Evolutionary conservation across 257 asterid genomes (phyloP).

Genomic region (Nicotiana otophora): DNA sequence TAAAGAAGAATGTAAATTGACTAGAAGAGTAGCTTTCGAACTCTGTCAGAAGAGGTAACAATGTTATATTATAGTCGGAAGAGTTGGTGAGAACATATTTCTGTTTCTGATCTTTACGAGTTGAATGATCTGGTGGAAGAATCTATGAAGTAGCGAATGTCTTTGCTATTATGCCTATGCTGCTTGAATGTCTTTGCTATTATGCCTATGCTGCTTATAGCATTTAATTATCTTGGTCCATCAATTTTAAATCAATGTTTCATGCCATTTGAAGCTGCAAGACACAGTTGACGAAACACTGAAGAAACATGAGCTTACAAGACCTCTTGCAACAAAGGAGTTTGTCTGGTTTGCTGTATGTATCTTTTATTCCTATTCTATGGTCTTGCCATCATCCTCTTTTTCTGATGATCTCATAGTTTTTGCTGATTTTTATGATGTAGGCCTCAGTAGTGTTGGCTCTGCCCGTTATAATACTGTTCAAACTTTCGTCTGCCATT

Average conservation of each 20-base stretch:
- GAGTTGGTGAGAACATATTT: neutral
- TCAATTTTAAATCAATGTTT: constrained; percentile 8
- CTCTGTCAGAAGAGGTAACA: neutral
- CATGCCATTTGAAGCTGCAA: constrained; percentile 53
- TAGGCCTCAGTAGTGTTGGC: constrained; percentile 82
- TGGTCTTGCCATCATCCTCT: neutral
- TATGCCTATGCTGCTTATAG: constrained; percentile 7
- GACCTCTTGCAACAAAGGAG: constrained; percentile 72
- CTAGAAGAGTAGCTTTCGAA: neutral
- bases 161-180: neutral
- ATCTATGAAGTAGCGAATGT: neutral
- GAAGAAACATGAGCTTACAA: constrained; percentile 68
- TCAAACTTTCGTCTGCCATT: constrained; percentile 37
- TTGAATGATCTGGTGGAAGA: neutral
- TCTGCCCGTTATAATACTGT: constrained; percentile 48
- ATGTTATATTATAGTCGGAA: neutral
- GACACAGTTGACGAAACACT: constrained; percentile 54
- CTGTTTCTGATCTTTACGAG: neutral
- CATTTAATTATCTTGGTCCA: neutral
- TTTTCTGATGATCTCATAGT: neutral
- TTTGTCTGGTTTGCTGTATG: constrained; percentile 81
- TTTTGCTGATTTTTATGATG: constrained; percentile 10
- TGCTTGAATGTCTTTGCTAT: neutral
- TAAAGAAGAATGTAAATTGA: neutral
- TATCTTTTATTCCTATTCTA: constrained; percentile 13